A percentile compares a stretch with the other conserved stretches of the same genome.
These are phyloP conservation scores for Neocucurbitaria cava DNA, from an alignment of 2,329 filamentous ascomycete genomes.

Conservation along the genomic window DNA sequence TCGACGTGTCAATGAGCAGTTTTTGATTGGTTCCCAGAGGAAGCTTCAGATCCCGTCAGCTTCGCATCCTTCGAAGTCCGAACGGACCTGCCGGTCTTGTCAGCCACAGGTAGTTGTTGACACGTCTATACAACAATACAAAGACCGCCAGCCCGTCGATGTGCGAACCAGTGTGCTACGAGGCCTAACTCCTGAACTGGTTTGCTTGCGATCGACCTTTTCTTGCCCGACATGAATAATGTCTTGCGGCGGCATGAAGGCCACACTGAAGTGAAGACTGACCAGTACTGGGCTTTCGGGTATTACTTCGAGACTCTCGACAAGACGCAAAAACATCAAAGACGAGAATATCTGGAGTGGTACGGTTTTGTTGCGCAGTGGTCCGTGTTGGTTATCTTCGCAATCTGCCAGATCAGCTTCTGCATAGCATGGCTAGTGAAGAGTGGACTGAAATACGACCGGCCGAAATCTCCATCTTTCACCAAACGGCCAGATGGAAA, in stretches of 20 bases:
- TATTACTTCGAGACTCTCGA: conserved; percentile 63
- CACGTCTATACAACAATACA: neutral
- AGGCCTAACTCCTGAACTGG: neutral
- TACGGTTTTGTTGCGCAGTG: conserved; percentile 64
- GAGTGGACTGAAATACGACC: conserved; percentile 37
- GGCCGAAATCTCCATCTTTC: conserved; percentile 52
- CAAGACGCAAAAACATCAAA: conserved; percentile 57
- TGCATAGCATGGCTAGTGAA: conserved; percentile 42
- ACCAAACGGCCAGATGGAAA: conserved; percentile 40
- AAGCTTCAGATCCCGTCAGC: conserved; percentile 7
- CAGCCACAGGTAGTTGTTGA: conserved; percentile 14
- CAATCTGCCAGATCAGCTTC: conserved; percentile 52
- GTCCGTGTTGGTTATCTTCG: conserved; percentile 57
- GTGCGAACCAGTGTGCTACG: neutral
- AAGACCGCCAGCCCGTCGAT: neutral
- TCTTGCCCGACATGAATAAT: conserved; percentile 24
- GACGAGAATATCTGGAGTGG: conserved; percentile 61
- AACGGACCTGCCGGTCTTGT: conserved; percentile 12
- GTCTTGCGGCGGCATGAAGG: conserved; percentile 29
- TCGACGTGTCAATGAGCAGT: conserved; percentile 13
- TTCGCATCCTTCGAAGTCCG: conserved; percentile 8
- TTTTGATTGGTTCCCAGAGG: conserved; percentile 17
- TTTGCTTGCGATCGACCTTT: neutral
- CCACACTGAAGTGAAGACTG: conserved; percentile 31
- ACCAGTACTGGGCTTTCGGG: conserved; percentile 45